A percentile compares a stretch with the other conserved stretches of the same genome.
phyloP scores from a whole-genome alignment of 768 basidiomycete genomes.

The Cubamyces sp. region DNA sequence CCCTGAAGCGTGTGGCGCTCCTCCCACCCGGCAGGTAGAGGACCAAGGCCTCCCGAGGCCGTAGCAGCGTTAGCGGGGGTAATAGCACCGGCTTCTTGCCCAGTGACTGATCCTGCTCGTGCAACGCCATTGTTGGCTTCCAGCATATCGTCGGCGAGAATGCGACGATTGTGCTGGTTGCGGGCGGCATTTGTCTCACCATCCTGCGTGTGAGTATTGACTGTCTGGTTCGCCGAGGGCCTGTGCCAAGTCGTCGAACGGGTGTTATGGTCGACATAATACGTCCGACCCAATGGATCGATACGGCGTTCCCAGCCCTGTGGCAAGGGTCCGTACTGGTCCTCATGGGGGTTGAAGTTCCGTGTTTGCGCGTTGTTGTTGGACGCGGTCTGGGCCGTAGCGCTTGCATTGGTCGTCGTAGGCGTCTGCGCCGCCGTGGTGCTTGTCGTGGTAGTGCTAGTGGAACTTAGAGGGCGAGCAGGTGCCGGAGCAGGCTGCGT shows the following conservation, averaged over 20 bases:
- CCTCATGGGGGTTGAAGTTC: conserved; percentile 94
- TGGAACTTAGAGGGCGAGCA: conserved; percentile 43
- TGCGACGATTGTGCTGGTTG: conserved; percentile 82
- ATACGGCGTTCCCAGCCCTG: conserved; percentile 96
- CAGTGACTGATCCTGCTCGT: conserved; percentile 33
- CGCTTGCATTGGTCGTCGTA: conserved; percentile 38
- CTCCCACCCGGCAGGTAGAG: conserved; percentile 97
- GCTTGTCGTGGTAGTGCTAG: conserved; percentile 31
- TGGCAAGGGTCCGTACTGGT: conserved; percentile 91
- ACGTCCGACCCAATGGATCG: conserved; percentile 93
- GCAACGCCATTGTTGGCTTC: conserved; percentile 57
- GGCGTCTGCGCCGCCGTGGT: conserved; percentile 34
- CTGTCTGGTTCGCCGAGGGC: conserved; percentile 76
- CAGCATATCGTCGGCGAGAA: conserved; percentile 84
- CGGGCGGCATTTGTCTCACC: conserved; percentile 84
- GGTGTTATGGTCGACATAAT: conserved; percentile 99
- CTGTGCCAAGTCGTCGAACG: conserved; percentile 98
- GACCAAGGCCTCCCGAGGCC: conserved; percentile 74
- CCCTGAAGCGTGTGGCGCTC: conserved; percentile 99
- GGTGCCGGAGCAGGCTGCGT: conserved; percentile 28
- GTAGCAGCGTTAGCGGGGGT: conserved; percentile 58
- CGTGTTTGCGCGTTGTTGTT: conserved; percentile 52
- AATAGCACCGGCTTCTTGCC: conserved; percentile 40
- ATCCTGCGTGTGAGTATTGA: conserved; percentile 71
- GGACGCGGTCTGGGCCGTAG: conserved; percentile 41